Evolutionary conservation across 1,284 basidiomycete species (phyloP).

Genomic region (Ceratobasidium sp.): DNA sequence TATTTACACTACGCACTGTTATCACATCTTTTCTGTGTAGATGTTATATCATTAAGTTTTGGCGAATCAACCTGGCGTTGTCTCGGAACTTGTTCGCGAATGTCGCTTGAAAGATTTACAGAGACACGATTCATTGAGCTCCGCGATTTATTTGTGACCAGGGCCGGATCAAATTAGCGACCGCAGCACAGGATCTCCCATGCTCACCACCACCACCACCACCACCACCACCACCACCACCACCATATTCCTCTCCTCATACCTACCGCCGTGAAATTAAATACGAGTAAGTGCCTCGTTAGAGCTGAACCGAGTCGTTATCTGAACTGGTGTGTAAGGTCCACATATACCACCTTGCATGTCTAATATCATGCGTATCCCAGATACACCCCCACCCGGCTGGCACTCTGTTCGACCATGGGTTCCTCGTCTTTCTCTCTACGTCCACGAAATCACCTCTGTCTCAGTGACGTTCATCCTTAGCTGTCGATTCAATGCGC

Average conservation of each 20-base stretch:
- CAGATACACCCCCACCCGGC: conserved; percentile 45
- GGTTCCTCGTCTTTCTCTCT: conserved; percentile 71
- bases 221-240: neutral
- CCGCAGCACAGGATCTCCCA: conserved; percentile 35
- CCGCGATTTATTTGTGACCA: conserved; percentile 20
- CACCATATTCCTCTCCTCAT: too few species aligned
- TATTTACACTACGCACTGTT: conserved; percentile 22
- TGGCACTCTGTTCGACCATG: conserved; percentile 82
- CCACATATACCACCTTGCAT: neutral
- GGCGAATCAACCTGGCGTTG: neutral
- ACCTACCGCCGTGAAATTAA: neutral
- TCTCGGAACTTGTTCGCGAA: neutral
- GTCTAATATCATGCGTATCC: conserved; percentile 40
- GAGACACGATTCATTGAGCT: neutral
- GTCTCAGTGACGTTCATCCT: conserved; percentile 82
- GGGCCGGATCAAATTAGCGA: conserved; percentile 19
- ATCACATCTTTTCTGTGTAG: conserved; percentile 7
- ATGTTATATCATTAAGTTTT: conserved; percentile 18
- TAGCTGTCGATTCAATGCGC: conserved; percentile 51
- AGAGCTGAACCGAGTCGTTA: neutral
- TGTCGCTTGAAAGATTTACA: neutral
- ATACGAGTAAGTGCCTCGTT: conserved; percentile 11
- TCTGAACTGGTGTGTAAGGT: conserved; percentile 30
- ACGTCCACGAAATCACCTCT: conserved; percentile 79
- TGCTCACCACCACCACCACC: neutral